Base-by-base conservation (phyloP, 208 protist species). In the Crithidia bombi region DNA sequence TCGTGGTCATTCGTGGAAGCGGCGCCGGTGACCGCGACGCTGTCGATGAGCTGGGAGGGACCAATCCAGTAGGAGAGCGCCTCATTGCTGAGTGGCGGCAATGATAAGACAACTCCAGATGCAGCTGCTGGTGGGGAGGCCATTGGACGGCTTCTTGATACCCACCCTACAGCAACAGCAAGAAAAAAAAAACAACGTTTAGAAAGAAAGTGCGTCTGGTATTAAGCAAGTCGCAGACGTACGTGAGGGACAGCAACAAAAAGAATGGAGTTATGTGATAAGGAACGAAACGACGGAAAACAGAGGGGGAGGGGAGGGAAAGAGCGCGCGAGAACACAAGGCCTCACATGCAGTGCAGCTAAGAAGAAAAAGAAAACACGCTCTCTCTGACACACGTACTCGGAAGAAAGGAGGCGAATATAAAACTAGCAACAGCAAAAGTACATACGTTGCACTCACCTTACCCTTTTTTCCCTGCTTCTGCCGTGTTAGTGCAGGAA, bases 21-120 rank as follows among this genome's bases (percentile, higher is more conserved):
- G 25, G 36, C 52, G 1, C 43, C 10, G 38, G 21, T 58, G 44
- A 75, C 57, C 32, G 36, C 44, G 30, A 75, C 43, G 33, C 54
- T 39, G 28, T 57, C 61, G 52, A 75, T 54, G 26, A 69, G 51
- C 15, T 46, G 70, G 21, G 70, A 62, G 21, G 56, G 62, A 5
- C 38, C 43, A 9, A 75, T 56, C 70, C 70, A 75, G 63, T 64
- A 65, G 32, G 70, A 51, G 21, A 69, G 54, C 21, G 25, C 44
- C 5, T 58, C 62, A 51, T 75, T 54, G 9, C 21, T 39, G 15
- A 46, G 58, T 5, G 70, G 39, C 17, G 70, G 52, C 12, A 49
- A 21, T 21, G 25, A 47, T 6, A 5, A 26, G 33, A 11, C n/a
- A n/a, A 43, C 19, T 43, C 7, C 19, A 26, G 19, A 26, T 25